Percentiles rank a stretch among this genome's conserved stretches.
Conservation (phyloP, 495 filamentous ascomycete genomes). For the Xeromyces bisporus region DNA sequence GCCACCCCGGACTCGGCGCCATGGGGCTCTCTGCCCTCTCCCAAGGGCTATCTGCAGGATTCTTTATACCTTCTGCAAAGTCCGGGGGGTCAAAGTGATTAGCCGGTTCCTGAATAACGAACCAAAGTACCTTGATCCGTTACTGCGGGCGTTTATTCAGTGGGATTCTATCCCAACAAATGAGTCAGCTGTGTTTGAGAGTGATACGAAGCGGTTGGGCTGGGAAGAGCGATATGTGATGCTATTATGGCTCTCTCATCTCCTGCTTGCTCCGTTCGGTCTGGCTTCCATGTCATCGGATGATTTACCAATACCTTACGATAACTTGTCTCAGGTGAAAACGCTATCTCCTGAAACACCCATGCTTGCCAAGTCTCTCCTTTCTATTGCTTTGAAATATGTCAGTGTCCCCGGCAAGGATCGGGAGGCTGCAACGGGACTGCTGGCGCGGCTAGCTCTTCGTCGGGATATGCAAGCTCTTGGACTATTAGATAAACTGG, state of each 20-base stretch:
- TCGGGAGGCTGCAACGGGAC: constrained; percentile 61
- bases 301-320: constrained; percentile 18
- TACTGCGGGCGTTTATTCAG: constrained; percentile 49
- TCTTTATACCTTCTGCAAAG: constrained; percentile 85
- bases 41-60: constrained; percentile 57
- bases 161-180: constrained; percentile 19
- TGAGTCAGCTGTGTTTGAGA: constrained; percentile 1
- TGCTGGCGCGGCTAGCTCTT: constrained; percentile 68
- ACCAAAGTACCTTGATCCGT: constrained; percentile 59
- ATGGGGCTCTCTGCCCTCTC: constrained; percentile 32
- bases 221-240: constrained; percentile 88
- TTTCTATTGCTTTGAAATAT: constrained; percentile 52
- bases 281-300: constrained; percentile 64
- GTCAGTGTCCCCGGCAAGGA: constrained; percentile 68
- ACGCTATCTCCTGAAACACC: constrained; percentile 34
- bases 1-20: constrained; percentile 14
- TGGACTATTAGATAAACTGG: constrained; percentile 45
- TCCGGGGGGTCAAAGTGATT: constrained; percentile 84
- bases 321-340: constrained; percentile 9
- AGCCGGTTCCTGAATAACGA: constrained; percentile 80
- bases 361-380: constrained; percentile 47
- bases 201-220: constrained; percentile 22
- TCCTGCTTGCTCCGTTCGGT: constrained; percentile 87
- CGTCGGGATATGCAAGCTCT: constrained; percentile 74
- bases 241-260: constrained; percentile 82